These are phyloP conservation scores for Lasiosphaeriaceae sp. DNA, from an alignment of 495 filamentous ascomycete species.

Conservation along the genomic window DNA sequence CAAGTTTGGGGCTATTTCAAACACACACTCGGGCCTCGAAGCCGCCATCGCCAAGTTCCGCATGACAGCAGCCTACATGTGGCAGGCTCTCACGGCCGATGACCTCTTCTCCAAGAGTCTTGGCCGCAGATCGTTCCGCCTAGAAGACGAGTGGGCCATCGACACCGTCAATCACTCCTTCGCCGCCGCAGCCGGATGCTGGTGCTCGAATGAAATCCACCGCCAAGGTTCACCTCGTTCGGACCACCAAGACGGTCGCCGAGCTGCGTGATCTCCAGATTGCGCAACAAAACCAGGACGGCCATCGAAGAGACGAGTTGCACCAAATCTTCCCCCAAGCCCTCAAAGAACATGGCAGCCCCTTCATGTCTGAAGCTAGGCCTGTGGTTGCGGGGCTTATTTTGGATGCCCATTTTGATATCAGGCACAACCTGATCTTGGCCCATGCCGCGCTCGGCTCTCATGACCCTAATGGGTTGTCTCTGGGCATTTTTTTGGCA, in stretches of 20 bases:
- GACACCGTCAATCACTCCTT: conserved; percentile 34
- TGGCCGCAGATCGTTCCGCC: conserved; percentile 46
- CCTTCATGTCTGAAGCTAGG: no score
- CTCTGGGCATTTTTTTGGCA: conserved; percentile 47
- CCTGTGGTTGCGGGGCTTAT: no score
- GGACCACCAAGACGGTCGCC: conserved; percentile 37
- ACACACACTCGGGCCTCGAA: conserved; percentile 35
- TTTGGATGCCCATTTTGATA: conserved; percentile 28
- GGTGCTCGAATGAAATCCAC: neutral
- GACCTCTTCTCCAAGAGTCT: conserved; percentile 44
- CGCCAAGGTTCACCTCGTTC: conserved; percentile 47
- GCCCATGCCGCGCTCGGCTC: conserved; percentile 43
- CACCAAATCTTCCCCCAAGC: conserved; percentile 39
- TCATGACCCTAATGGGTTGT: conserved; percentile 37
- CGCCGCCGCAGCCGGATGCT: neutral
- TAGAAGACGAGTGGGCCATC: conserved; percentile 46
- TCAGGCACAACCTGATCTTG: conserved; percentile 31
- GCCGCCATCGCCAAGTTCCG: conserved; percentile 47
- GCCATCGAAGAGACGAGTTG: conserved; percentile 22
- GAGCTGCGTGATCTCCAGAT: conserved; percentile 31
- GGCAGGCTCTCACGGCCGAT: conserved; percentile 48
- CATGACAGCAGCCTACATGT: conserved; percentile 51
- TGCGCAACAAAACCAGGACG: conserved; percentile 35
- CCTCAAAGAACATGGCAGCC: conserved; percentile 37
- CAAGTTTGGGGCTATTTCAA: conserved; percentile 31